Base-by-base conservation (phyloP, 208 protist genomes). In the Crithidia mellificae region DNA sequence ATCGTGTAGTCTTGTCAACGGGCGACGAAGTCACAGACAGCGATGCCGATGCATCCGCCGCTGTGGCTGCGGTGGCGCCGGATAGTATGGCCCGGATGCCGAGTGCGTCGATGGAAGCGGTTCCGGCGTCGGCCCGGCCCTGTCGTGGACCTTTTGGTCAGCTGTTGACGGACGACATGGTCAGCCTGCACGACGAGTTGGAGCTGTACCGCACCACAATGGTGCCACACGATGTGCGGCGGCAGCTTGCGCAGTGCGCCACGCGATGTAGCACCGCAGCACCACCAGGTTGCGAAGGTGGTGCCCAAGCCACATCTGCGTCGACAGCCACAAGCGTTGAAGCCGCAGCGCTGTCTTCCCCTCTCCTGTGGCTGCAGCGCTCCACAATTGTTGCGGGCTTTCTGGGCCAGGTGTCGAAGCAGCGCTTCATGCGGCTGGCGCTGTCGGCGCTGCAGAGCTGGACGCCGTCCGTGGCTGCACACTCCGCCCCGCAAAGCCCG, bases 61-160 rank as follows among this genome's bases (percentile, higher is more conserved):
- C 12, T 20, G 57, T 5, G 2, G 43, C 30, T 44, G 44, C 41
- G 51, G n/a, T n/a, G n/a, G 43, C 2, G 11, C 20, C 43, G 4
- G 56, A 36, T 7, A 15, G 65, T 19, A 25, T 59, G 0, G 27
- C 46, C 14, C 29, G 32, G 46, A 24, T 55, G 59, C 74, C 90
- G 19, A 95, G 85, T 53, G 61, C 55, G 6, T 65, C 85, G 47
- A 64, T 89, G 50, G 55, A 78, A 22, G 46, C 51, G 22, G 70
- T 92, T 11, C 57, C 78, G 25, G 12, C 38, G 7, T 49, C 65
- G 12, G 54, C 49, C 2, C 68, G 78, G 6, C 90, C 90, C 17
- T 92, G 83, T 58, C 84, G 90, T 12, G 90, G 90, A 7, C 90
- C 90, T 1, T 88, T 91, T 56, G 90, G 90, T 7, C 90, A 95